Evolutionary conservation across 139 green algal genomes (phyloP), one percentile per base, ranked within the genome.

Genomic region (Pseudopediastrum boryanum): DNA sequence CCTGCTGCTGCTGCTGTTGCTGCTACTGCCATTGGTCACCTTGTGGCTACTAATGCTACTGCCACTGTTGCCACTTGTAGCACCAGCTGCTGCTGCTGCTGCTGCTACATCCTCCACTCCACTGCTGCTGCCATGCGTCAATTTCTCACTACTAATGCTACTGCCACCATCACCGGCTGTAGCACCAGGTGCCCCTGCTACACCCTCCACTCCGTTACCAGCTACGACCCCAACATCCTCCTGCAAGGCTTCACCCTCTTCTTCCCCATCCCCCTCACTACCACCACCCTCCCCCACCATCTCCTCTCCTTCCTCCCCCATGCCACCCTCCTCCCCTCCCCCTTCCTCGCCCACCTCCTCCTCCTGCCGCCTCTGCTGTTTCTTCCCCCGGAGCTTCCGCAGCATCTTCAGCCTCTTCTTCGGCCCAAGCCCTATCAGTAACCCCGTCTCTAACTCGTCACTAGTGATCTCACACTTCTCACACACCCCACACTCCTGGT

Each of bases 391-490:
- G 27, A 81, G 21, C 56, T 77, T 71, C n/a, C 56, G 31, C 35
- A 59, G 10, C 4, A 62, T 56, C 38, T 73, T 61, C 13, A 48
- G 68, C 3, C 70, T 63, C 44, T 78, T 72, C 27, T 29, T 25
- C 9, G 65, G 3, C 8, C 65, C 48, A 27, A 83, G 71, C 27
- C 84, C 84, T 2, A 76, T 76, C 52, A 91, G 54, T 54, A 91
- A 35, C 16, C 76, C 86, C 33, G 78, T 68, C 56, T 91, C 75
- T 39, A 89, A 42, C n/a, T 91, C 84, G 1, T 62, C 83, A 5
- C 69, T 44, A 63, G 54, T 63, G 25, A 79, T 39, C 71, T 36
- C 46, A 12, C 46, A 56, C 46, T 16, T 16, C 46, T 16, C 12
- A 12, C 46, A 12, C 46, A 12, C 12, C 46, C 46, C 46, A 12